Conservation (phyloP, 2,329 filamentous ascomycete species). For the Arthrobotrys sphaeroides region DNA sequence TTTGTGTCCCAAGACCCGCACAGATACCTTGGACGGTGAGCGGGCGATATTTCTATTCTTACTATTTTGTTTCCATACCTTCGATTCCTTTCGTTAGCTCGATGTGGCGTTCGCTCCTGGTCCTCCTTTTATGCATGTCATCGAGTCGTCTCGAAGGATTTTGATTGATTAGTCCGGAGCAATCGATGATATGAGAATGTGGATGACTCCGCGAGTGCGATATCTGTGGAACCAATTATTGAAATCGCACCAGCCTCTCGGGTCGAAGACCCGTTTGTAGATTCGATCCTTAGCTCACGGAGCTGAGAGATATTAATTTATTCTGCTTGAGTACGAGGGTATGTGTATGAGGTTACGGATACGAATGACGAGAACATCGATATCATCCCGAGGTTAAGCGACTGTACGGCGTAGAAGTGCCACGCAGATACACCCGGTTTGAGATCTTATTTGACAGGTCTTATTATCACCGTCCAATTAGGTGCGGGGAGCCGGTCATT, state of each 20-base stretch:
- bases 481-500: neutral
- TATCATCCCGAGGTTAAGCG: constrained; percentile 11
- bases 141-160: constrained; percentile 25
- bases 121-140: constrained; percentile 44
- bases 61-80: neutral
- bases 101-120: neutral
- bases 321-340: neutral
- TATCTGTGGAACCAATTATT: neutral
- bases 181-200: constrained; percentile 3
- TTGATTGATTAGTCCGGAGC: constrained; percentile 17
- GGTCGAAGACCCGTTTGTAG: neutral
- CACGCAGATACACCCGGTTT: too few relatives aligned
- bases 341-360: neutral
- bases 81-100: neutral
- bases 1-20: neutral
- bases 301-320: neutral
- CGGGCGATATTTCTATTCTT: constrained; percentile 3
- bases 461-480: too few relatives aligned
- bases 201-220: neutral
- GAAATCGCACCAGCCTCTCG: constrained; percentile 4
- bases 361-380: neutral
- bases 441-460: too few relatives aligned
- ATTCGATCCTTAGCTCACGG: neutral
- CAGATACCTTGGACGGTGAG: neutral
- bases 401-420: too few relatives aligned